Evolutionary conservation across 2,329 filamentous ascomycete genomes (phyloP).

Genomic region (Fusarium sp.): DNA sequence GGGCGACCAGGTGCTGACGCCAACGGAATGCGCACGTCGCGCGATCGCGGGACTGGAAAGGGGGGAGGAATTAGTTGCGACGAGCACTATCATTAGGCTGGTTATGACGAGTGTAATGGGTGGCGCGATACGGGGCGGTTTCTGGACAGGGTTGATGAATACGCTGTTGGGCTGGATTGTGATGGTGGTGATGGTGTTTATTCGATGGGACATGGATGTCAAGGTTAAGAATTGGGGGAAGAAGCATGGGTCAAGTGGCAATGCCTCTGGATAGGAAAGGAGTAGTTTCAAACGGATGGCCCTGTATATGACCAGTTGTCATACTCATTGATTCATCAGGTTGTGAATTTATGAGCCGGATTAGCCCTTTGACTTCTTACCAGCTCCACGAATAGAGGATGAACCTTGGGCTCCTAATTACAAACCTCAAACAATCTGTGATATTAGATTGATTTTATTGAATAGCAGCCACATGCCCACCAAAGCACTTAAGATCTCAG

Average conservation of each 20-base stretch:
- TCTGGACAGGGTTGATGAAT: conserved; percentile 15
- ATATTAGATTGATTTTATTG: background rate
- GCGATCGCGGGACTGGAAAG: conserved; percentile 26
- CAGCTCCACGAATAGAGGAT: too few relatives aligned
- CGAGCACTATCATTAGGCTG: conserved; percentile 30
- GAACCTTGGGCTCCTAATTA: too few relatives aligned
- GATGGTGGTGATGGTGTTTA: conserved; percentile 36
- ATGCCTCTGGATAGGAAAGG: background rate
- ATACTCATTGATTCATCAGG: too few relatives aligned
- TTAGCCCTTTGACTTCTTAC: too few relatives aligned
- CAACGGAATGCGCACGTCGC: conserved; percentile 24
- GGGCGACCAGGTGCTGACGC: conserved; percentile 27
- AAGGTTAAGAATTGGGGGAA: conserved; percentile 31
- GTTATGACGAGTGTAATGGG: conserved; percentile 38
- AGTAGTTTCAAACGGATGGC: background rate
- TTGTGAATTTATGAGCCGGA: too few relatives aligned
- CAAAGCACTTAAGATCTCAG: background rate
- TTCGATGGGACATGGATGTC: conserved; percentile 34
- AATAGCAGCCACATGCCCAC: background rate
- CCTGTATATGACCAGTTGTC: too few relatives aligned
- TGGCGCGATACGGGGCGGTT: conserved; percentile 27
- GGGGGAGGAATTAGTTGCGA: conserved; percentile 27
- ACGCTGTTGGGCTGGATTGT: conserved; percentile 31
- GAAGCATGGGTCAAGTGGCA: conserved; percentile 21
- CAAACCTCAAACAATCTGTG: too few relatives aligned